A percentile compares a stretch with the other conserved stretches of the same genome.
Evolutionary conservation across 108 stramenopile species (phyloP).

Genomic region (Cyclotella distinguenda): DNA sequence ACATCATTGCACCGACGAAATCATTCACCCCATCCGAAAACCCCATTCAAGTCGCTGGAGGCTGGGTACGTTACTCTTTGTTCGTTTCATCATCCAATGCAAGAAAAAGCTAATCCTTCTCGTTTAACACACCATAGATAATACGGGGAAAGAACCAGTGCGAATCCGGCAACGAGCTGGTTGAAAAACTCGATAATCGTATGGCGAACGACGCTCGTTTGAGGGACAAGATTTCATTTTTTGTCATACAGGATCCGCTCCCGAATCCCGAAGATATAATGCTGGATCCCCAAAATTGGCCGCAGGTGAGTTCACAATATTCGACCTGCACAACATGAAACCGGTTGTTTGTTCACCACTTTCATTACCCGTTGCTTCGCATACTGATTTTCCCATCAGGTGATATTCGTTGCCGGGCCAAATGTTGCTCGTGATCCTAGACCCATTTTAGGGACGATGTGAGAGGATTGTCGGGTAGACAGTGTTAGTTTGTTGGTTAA

Average conservation of each 20-base stretch:
- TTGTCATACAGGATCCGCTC: constrained; percentile 58
- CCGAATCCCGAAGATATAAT: constrained; percentile 45
- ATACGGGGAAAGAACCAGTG: constrained; percentile 65
- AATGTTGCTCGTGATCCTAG: constrained; percentile 59
- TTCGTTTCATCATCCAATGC: neutral
- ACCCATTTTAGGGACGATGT: constrained; percentile 41
- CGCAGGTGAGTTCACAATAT: constrained; percentile 36
- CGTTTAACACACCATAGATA: constrained; percentile 27
- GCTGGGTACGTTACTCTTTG: constrained; percentile 30
- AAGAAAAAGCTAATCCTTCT: neutral
- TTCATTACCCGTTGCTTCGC: neutral
- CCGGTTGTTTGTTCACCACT: neutral
- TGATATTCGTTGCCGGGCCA: constrained; percentile 66
- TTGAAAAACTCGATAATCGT: constrained; percentile 67
- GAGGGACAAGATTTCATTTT: constrained; percentile 59
- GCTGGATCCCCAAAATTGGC: constrained; percentile 39
- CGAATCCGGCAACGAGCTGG: constrained; percentile 57
- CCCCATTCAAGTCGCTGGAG: constrained; percentile 62
- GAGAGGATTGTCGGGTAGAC: neutral
- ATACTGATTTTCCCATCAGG: constrained; percentile 3
- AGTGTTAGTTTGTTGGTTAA: too few species aligned
- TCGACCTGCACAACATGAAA: too few species aligned
- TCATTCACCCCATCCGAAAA: constrained; percentile 48
- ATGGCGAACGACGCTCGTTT: constrained; percentile 49
- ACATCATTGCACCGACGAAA: constrained; percentile 60